Conservation (phyloP, 1,284 basidiomycete genomes). For the Rhodotorula sp. region DNA sequence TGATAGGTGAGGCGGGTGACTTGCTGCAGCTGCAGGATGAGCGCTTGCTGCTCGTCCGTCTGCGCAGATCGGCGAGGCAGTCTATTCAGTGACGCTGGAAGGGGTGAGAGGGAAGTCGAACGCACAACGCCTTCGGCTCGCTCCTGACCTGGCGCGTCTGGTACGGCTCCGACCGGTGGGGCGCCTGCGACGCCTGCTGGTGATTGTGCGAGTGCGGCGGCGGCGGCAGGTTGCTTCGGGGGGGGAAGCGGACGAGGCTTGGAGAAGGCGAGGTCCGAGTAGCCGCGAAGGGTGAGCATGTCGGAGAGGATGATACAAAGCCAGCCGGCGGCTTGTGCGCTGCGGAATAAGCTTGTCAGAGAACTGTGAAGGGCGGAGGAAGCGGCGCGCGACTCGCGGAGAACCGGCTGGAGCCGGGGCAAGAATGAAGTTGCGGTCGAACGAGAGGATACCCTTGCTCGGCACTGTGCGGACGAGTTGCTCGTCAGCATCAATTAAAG, state of each 20-base stretch:
- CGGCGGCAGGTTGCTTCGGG: neutral
- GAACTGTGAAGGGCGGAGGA: neutral
- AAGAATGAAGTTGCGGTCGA: slow-evolving; percentile 87
- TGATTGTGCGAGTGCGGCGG: slow-evolving; percentile 4
- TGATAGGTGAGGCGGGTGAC: slow-evolving; percentile 49
- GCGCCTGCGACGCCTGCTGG: neutral
- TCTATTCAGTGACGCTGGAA: neutral
- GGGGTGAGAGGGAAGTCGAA: neutral
- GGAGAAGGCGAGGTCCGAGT: slow-evolving; percentile 63
- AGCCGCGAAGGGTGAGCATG: slow-evolving; percentile 75
- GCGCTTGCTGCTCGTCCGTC: slow-evolving; percentile 48
- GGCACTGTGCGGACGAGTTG: slow-evolving; percentile 47
- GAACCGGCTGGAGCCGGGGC: slow-evolving; percentile 77
- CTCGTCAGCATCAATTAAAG: slow-evolving; percentile 46
- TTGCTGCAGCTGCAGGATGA: slow-evolving; percentile 47
- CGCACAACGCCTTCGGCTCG: slow-evolving; percentile 33
- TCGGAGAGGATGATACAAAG: slow-evolving; percentile 86
- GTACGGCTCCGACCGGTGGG: neutral
- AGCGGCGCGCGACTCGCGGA: slow-evolving; percentile 53
- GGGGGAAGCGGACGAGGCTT: slow-evolving; percentile 30
- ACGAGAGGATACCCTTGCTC: slow-evolving; percentile 73
- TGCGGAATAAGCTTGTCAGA: slow-evolving; percentile 45
- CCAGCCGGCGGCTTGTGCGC: slow-evolving; percentile 81
- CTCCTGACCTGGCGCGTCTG: slow-evolving; percentile 15
- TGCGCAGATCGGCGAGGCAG: neutral